Evolutionary conservation across 192 early-diverging fungal genomes (phyloP).

Genomic region (Umbelopsis vinacea): DNA sequence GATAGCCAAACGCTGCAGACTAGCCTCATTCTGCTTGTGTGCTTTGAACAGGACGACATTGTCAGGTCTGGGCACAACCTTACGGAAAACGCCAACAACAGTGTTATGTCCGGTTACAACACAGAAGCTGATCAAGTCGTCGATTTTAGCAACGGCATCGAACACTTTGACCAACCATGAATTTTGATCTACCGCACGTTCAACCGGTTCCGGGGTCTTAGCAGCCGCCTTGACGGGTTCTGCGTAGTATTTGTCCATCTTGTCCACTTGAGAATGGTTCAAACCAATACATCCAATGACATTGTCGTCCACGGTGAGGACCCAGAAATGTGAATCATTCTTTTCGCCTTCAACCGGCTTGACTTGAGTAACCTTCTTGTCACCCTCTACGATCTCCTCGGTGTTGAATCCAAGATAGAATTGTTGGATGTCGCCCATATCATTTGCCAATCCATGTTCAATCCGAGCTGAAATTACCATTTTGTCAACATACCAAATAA

Average conservation of each 20-base stretch:
- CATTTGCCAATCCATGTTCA: conserved; percentile 36
- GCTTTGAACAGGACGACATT: conserved; percentile 15
- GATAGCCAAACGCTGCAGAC: conserved; percentile 37
- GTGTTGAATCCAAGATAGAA: conserved; percentile 37
- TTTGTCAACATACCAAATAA: conserved; percentile 41
- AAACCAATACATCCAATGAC: conserved; percentile 41
- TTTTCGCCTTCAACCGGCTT: background rate
- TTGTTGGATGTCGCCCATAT: conserved; percentile 33
- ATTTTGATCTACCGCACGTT: background rate
- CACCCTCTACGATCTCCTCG: conserved; percentile 23
- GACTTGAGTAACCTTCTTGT: background rate
- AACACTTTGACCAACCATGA: conserved; percentile 26
- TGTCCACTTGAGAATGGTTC: conserved; percentile 20
- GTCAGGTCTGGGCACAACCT: background rate
- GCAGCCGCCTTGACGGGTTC: conserved; percentile 3
- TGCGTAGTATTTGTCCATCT: background rate
- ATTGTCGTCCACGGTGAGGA: conserved; percentile 38
- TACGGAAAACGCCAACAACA: background rate
- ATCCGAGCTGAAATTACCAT: conserved; percentile 32
- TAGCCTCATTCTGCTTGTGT: conserved; percentile 41
- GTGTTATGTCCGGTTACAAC: conserved; percentile 7
- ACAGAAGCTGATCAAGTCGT: conserved; percentile 30
- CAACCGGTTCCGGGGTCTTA: background rate
- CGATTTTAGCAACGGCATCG: conserved; percentile 20
- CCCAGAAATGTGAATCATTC: conserved; percentile 37